phyloP scores from a whole-genome alignment of 208 protist species.

The Trypanosoma vivax region DNA sequence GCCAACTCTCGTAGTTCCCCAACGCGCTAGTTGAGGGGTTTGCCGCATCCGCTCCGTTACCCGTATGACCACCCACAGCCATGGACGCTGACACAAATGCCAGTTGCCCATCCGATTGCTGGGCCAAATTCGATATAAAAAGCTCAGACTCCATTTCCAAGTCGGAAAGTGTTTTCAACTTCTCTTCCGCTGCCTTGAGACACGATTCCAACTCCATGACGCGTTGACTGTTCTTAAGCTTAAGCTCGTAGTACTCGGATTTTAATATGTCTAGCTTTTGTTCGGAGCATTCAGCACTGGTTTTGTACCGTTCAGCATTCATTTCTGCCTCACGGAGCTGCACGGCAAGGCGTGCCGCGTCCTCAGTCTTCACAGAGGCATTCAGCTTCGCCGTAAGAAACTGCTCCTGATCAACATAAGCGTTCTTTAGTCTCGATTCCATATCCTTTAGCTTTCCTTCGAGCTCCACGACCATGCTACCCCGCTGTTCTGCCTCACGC shows the following conservation, averaged over 20 bases:
- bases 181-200: conserved; percentile 69
- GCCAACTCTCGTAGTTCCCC: conserved; percentile 42
- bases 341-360: conserved; percentile 67
- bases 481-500: conserved; percentile 31
- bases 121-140: conserved; percentile 75
- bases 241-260: conserved; percentile 85
- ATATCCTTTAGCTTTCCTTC: conserved; percentile 52
- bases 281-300: conserved; percentile 75
- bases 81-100: conserved; percentile 8
- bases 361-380: conserved; percentile 77
- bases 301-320: conserved; percentile 65
- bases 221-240: conserved; percentile 70
- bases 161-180: conserved; percentile 72
- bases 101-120: conserved; percentile 22
- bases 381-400: conserved; percentile 72
- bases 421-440: conserved; percentile 39
- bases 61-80: neutral
- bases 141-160: conserved; percentile 82
- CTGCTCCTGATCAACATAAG: conserved; percentile 74
- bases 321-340: conserved; percentile 77
- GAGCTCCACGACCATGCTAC: conserved; percentile 48
- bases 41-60: conserved; percentile 1
- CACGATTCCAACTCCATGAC: conserved; percentile 66
- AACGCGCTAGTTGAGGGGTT: neutral
- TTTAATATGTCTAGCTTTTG: conserved; percentile 89